Evolutionary conservation across 352 stramenopile genomes (phyloP).

Genomic region (Pythium oligandrum): DNA sequence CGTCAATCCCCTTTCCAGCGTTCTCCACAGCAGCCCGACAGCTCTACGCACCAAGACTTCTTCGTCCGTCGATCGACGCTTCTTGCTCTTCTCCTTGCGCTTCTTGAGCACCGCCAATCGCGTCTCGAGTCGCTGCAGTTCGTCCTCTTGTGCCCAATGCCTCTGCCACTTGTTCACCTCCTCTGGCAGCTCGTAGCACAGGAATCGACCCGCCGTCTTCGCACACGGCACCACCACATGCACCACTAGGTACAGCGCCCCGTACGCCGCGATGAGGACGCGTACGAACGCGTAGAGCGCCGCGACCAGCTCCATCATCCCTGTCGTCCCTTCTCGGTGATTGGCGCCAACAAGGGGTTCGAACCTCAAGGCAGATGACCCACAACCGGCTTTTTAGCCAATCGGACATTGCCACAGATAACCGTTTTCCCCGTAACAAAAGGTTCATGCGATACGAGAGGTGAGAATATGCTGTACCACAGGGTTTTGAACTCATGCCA

Average conservation of each 20-base stretch:
- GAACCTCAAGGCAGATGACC: no score
- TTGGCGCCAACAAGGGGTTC: background rate
- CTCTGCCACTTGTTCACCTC: constrained; percentile 12
- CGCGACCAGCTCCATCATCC: constrained; percentile 7
- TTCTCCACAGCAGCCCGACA: no score
- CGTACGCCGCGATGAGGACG: constrained; percentile 15
- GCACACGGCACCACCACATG: constrained; percentile 11
- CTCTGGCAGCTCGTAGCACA: constrained; percentile 1
- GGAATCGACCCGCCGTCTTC: constrained; percentile 1
- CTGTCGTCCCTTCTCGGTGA: background rate
- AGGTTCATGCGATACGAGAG: no score
- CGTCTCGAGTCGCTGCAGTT: constrained; percentile 6
- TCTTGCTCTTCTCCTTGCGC: constrained; percentile 1
- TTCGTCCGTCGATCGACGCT: background rate
- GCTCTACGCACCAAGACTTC: no score
- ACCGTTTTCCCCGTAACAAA: no score
- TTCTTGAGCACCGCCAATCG: constrained; percentile 12
- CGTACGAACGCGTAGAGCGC: constrained; percentile 14
- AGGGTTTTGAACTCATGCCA: background rate
- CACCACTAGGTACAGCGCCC: constrained; percentile 9
- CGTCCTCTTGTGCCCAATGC: constrained; percentile 9
- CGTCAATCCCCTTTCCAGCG: no score
- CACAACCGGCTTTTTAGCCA: no score
- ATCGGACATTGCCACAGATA: no score
- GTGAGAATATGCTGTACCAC: no score